Conservation (phyloP, 139 green algal species). For the Pseudopediastrum boryanum region DNA sequence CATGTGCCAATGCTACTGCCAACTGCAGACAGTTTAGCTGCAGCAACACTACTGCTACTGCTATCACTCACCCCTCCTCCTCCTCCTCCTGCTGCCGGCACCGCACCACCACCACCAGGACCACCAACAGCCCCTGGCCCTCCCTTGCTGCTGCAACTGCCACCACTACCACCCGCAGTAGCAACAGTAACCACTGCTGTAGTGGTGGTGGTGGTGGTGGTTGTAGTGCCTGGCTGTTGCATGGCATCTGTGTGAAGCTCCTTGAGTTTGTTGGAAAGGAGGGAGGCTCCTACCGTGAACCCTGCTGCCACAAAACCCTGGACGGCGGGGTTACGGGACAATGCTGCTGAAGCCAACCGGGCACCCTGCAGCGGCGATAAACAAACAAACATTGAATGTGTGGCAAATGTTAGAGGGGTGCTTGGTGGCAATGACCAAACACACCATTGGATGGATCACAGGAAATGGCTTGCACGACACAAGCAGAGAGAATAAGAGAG, state of each 20-base stretch:
- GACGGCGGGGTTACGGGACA: background rate
- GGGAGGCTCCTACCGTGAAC: background rate
- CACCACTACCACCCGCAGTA: background rate
- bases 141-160: constrained; percentile 3
- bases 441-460: too few species aligned
- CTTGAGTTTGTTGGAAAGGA: constrained; percentile 1
- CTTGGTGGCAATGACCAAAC: too few species aligned
- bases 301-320: constrained; percentile 13
- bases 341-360: background rate
- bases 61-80: background rate
- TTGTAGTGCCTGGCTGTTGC: background rate
- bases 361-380: background rate
- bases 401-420: too few species aligned
- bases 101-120: too few species aligned
- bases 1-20: too few species aligned
- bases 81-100: background rate
- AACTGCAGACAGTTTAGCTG: too few species aligned
- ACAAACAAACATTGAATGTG: background rate
- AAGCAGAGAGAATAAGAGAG: too few species aligned
- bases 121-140: too few species aligned
- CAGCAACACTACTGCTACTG: constrained; percentile 1
- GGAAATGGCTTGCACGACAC: too few species aligned
- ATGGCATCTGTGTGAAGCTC: constrained; percentile 13
- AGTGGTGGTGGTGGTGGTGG: background rate
- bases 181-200: background rate